Base-by-base conservation (phyloP, 2,329 filamentous ascomycete species). In the Eutypa lata region DNA sequence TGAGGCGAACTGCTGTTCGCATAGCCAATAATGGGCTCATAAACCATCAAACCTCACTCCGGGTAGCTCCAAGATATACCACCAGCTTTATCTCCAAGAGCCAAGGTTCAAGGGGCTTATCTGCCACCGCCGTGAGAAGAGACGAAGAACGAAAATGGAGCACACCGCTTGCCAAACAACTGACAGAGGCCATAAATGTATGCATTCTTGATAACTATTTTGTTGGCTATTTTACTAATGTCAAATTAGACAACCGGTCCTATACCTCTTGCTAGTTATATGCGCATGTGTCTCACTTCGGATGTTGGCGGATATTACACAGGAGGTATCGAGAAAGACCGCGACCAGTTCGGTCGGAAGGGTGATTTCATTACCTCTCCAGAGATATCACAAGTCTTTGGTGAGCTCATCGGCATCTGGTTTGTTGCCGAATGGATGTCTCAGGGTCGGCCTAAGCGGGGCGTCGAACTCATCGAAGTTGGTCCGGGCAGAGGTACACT, bases 331-430 rank as follows among this genome's bases (percentile, higher is more conserved):
- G 79, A 80, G 50, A 73, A 83, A 54, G 86, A 81, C 19, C 82
- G 86, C 46, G 92, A 97, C 66, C 92, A 93, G 58, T 99, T 99
- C 63, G 94, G 94, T n/a, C 77, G 83, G 51, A 89, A 90, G 65
- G 94, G 94, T 24, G 94, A 99, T 72, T 99, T 99, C 67, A 88
- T 97, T 49, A 99, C 94, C 0, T 97, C 92, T 0, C 94, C 94
- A 0, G 94, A 99, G 72, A 97, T 99, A 63, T 97, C 92, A 1
- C 94, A 97, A 68, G 82, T 97, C 13, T 99, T 99, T 73, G 94
- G 94, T 22, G 94, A 99, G 73, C 79, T 99, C 26, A 79, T 97
- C 52, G 94, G 91, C 4, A 83, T 99, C 62, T 99, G 94, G 94
- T 87, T 96, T 56, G 87, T 97, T 49, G 87, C 93, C 42, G 94